Evolutionary conservation across 2,329 filamentous ascomycete species (phyloP).

Genomic region (Ophiostoma populinum): DNA sequence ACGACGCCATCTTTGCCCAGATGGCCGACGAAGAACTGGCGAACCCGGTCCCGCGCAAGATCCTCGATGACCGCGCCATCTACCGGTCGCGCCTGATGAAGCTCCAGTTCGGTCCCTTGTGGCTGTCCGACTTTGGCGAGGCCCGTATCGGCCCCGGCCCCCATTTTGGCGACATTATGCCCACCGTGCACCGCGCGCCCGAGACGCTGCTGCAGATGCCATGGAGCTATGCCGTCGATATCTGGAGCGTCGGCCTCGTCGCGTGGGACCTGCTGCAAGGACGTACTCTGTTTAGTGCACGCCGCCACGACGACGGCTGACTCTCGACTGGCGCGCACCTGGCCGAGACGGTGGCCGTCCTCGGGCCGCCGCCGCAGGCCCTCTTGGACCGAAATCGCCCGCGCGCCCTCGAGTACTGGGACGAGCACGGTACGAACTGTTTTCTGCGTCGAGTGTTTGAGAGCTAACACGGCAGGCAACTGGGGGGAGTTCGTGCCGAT

Average conservation of each 20-base stretch:
- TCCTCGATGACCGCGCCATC: neutral
- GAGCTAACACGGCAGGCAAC: too few species aligned
- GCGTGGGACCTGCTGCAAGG: neutral
- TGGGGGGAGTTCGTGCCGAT: neutral
- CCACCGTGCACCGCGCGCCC: neutral
- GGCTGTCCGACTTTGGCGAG: neutral
- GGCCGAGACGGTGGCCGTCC: neutral
- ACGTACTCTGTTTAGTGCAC: neutral
- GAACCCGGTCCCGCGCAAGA: neutral
- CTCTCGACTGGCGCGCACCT: neutral
- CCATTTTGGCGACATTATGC: neutral
- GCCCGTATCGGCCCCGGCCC: neutral
- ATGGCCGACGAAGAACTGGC: neutral
- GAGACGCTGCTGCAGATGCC: neutral
- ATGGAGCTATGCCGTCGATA: neutral
- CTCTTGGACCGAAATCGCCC: neutral
- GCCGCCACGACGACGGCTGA: neutral
- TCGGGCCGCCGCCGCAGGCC: neutral
- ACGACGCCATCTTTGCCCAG: neutral
- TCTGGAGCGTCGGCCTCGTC: neutral
- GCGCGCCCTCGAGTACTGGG: neutral
- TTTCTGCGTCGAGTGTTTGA: too few species aligned
- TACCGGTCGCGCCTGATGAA: neutral
- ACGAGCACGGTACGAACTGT: too few species aligned
- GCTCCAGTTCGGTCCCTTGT: neutral